Percentiles rank a stretch among this genome's conserved stretches.
Conservation (phyloP, 306 rosid genomes). For the Adenanthera pavonina region DNA sequence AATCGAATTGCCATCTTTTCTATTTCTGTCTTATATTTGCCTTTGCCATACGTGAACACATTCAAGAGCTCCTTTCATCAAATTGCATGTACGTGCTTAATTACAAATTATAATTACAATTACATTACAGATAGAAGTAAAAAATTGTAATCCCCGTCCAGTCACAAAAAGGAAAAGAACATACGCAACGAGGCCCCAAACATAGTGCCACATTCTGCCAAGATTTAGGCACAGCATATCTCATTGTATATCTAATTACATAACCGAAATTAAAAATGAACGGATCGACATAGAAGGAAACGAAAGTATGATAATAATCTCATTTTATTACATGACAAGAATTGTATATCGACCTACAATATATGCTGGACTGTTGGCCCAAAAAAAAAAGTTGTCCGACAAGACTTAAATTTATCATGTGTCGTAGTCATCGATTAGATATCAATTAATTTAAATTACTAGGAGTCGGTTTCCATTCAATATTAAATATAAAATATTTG, state of each 20-base stretch:
- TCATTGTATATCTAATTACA: too few relatives aligned
- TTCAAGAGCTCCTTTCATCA: neutral
- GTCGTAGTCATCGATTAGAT: neutral
- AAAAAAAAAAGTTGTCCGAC: neutral
- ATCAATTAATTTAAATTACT: neutral
- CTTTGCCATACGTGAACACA: neutral
- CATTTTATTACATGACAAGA: neutral
- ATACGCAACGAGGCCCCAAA: neutral
- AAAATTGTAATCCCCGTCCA: too few relatives aligned
- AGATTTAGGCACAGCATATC: conserved; percentile 20
- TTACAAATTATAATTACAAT: neutral
- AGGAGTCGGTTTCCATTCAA: neutral
- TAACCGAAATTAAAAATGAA: neutral
- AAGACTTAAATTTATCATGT: neutral
- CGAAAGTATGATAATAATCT: neutral
- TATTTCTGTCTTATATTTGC: neutral
- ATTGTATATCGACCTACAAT: neutral
- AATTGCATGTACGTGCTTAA: neutral
- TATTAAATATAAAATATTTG: neutral
- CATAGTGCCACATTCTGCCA: neutral
- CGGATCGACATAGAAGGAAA: neutral
- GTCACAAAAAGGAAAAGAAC: neutral
- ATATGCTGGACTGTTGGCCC: conserved; percentile 9
- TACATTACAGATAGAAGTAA: too few relatives aligned
- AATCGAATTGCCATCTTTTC: neutral